phyloP scores from a whole-genome alignment of 2,329 filamentous ascomycete species.

The Colletotrichum phormii region DNA sequence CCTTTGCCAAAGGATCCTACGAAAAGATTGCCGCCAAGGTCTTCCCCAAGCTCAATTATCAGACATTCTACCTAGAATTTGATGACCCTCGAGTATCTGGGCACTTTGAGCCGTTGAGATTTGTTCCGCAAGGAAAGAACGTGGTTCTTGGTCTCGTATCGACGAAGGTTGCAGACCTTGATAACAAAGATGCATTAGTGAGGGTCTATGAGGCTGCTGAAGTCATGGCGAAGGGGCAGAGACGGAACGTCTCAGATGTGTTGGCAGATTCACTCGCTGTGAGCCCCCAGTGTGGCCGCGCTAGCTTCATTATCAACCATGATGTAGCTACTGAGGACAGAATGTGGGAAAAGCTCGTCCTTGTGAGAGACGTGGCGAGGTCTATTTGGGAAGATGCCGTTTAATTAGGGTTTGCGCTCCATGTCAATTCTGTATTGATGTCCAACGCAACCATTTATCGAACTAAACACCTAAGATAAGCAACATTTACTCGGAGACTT shows the following conservation, averaged over 20 bases:
- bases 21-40: slow-evolving; percentile 75
- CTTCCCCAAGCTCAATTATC: slow-evolving; percentile 70
- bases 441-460: too few species aligned
- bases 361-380: slow-evolving; percentile 57
- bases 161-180: too few species aligned
- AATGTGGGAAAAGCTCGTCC: slow-evolving; percentile 77
- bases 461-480: too few species aligned
- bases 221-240: slow-evolving; percentile 53
- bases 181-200: too few species aligned
- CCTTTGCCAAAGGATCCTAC: slow-evolving; percentile 75
- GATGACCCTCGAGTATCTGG: slow-evolving; percentile 72
- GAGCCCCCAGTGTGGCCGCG: slow-evolving; percentile 80
- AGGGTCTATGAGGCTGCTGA: too few species aligned
- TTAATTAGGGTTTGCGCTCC: too few species aligned
- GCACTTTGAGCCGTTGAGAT: slow-evolving; percentile 73
- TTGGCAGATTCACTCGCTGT: slow-evolving; percentile 73
- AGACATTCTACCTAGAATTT: slow-evolving; percentile 78
- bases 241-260: slow-evolving; percentile 73
- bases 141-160: too few species aligned
- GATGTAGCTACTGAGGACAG: slow-evolving; percentile 76
- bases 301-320: slow-evolving; percentile 75
- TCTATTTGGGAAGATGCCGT: too few species aligned
- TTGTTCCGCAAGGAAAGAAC: slow-evolving; percentile 68
- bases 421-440: slow-evolving; percentile 37
- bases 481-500: too few species aligned